Conservation (phyloP, 768 basidiomycete genomes). For the Boletus vinaceobasis region DNA sequence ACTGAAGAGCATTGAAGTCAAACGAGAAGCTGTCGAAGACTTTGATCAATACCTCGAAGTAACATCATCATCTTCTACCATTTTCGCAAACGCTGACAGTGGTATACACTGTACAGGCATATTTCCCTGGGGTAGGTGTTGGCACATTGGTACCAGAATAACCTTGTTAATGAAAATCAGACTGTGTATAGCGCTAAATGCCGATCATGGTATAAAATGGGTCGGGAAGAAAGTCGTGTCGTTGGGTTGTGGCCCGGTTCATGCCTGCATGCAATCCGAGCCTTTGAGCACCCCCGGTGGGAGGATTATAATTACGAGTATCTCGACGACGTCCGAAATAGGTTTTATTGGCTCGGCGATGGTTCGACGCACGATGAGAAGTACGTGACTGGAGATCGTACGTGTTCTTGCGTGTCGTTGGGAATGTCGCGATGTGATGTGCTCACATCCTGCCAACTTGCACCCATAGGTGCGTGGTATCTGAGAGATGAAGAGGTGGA, state of each 20-base stretch:
- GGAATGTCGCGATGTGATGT: too few species aligned
- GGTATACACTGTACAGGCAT: constrained; percentile 1
- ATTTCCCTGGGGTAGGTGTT: constrained; percentile 13
- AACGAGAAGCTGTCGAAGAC: constrained; percentile 55
- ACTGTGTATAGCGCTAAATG: constrained; percentile 59
- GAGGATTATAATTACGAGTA: constrained; percentile 58
- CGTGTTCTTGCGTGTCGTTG: constrained; percentile 10
- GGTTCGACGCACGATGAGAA: constrained; percentile 57
- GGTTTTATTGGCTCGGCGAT: constrained; percentile 59
- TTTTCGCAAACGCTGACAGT: neutral
- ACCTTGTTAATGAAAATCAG: constrained; percentile 27
- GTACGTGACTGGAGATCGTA: constrained; percentile 35
- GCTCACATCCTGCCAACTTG: neutral
- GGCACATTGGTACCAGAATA: neutral
- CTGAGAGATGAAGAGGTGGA: constrained; percentile 12
- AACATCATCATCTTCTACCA: neutral
- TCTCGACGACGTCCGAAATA: constrained; percentile 41
- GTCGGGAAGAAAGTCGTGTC: constrained; percentile 52
- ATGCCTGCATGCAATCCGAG: constrained; percentile 46
- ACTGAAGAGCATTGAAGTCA: constrained; percentile 58
- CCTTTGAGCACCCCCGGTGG: constrained; percentile 56
- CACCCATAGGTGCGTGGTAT: constrained; percentile 11
- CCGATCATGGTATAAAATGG: constrained; percentile 62
- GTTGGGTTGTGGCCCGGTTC: constrained; percentile 63
- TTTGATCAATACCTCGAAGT: constrained; percentile 61